These are phyloP conservation scores for Durio zibethinus DNA, from an alignment of 345 rosid species.

Conservation along the genomic window DNA sequence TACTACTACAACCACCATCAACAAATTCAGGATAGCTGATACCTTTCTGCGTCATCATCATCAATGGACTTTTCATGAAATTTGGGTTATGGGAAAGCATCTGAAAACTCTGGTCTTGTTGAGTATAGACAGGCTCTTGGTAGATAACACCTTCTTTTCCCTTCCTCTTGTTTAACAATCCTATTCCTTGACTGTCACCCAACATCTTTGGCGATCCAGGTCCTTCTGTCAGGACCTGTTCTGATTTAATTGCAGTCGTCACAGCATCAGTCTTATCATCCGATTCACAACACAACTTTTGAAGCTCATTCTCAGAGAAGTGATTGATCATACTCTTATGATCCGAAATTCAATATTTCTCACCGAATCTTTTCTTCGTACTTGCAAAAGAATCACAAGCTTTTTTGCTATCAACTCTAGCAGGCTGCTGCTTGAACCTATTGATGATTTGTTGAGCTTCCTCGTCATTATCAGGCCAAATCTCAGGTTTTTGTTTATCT, in stretches of 20 bases:
- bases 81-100: background rate
- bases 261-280: background rate
- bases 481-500: too few species aligned
- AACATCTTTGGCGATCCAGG: background rate
- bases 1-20: background rate
- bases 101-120: background rate
- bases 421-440: background rate
- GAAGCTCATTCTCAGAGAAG: background rate
- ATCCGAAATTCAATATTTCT: background rate
- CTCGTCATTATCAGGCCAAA: background rate
- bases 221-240: background rate
- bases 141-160: background rate
- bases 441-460: slow-evolving; percentile 1
- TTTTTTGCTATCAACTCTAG: background rate
- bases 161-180: background rate
- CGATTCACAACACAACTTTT: background rate
- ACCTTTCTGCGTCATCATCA: background rate
- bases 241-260: background rate
- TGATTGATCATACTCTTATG: background rate
- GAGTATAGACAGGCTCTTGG: background rate
- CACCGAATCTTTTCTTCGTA: background rate
- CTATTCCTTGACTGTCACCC: background rate
- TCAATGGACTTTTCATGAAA: background rate
- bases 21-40: background rate
- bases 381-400: background rate